Evolutionary conservation across 2,329 filamentous ascomycete genomes (phyloP), one percentile per base, ranked within the genome.

Genomic region (Aspergillus sclerotialis): DNA sequence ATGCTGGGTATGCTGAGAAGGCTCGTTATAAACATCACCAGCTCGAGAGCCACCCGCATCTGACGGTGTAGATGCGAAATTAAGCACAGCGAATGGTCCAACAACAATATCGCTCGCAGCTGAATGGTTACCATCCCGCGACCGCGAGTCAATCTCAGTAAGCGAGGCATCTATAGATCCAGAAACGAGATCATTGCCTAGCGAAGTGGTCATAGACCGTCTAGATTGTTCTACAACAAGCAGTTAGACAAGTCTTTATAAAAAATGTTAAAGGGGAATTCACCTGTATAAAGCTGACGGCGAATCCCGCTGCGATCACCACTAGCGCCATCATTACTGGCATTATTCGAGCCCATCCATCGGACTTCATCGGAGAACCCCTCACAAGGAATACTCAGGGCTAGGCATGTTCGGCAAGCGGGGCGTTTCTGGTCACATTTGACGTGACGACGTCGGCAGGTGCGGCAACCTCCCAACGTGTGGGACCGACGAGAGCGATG

Each of bases 371-470:
- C 43, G 5, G 46, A 44, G 27, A 55, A 58, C 1, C 55, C 54
- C 32, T 58, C 54, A 23, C 58, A 61, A 10, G 37, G 19, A 2
- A 56, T 36, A 2, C 52, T 52, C 6, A 53, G 33, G 8, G 45
- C 44, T 7, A 39, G 49, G 35, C 58, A 61, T 2, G 46, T 58
- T 11, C 48, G 42, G 35, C 58, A 62, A 3, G 41, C 38, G 15
- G 58, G 57, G 23, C 49, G 47, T 36, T 46, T 50, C 32, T 61
- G 56, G 30, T 62, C 58, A 34, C 58, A 62, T 46, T 59, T 61
- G 19, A 58, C 48, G 41, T 61, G 56, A 19, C 56, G 53, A 13
- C 51, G 49, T 17, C 57, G 51, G 37, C 58, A 62, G 10, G 53
- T 59, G 28, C 39, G 50, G 36, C 58, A 62, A 11, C 53, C 58